phyloP scores from a whole-genome alignment of 2,329 filamentous ascomycete species.

The Helminthosporium solani region DNA sequence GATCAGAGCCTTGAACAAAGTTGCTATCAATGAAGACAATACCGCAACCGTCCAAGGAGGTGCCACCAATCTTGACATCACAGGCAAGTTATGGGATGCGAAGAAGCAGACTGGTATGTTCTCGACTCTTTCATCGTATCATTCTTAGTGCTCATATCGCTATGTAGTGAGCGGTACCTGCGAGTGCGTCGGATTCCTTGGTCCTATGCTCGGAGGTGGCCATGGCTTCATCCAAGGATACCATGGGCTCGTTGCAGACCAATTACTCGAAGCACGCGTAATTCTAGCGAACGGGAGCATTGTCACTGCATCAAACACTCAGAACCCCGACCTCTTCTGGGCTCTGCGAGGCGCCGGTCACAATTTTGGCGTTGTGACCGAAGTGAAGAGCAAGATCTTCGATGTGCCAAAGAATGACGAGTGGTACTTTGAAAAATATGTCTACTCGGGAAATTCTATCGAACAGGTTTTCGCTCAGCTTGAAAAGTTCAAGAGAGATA shows the following conservation, averaged over 20 bases:
- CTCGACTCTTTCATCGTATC: too few species aligned
- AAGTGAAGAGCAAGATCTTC: constrained; percentile 47
- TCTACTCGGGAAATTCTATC: constrained; percentile 4
- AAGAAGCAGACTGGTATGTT: too few species aligned
- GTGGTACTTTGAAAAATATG: constrained; percentile 10
- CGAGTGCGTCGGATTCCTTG: constrained; percentile 52
- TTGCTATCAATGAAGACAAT: too few species aligned
- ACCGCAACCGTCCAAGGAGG: too few species aligned
- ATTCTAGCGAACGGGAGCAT: constrained; percentile 53
- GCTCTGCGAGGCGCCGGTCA: constrained; percentile 58
- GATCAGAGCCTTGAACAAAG: too few species aligned
- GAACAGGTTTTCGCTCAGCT: too few species aligned
- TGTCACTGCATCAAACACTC: constrained; percentile 34
- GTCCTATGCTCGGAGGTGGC: constrained; percentile 58
- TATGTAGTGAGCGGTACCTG: constrained; percentile 21
- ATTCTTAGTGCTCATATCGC: too few species aligned
- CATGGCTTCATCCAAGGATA: constrained; percentile 57
- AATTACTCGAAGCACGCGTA: constrained; percentile 54
- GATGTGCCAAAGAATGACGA: constrained; percentile 23
- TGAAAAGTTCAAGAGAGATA: too few species aligned
- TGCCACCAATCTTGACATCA: too few species aligned
- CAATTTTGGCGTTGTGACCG: constrained; percentile 59
- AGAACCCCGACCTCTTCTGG: constrained; percentile 56
- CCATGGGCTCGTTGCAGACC: constrained; percentile 56
- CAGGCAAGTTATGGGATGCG: too few species aligned